Percentiles rank a stretch among this genome's conserved stretches.
phyloP scores from a whole-genome alignment of 2,329 filamentous ascomycete genomes.

The Akanthomyces muscarius region DNA sequence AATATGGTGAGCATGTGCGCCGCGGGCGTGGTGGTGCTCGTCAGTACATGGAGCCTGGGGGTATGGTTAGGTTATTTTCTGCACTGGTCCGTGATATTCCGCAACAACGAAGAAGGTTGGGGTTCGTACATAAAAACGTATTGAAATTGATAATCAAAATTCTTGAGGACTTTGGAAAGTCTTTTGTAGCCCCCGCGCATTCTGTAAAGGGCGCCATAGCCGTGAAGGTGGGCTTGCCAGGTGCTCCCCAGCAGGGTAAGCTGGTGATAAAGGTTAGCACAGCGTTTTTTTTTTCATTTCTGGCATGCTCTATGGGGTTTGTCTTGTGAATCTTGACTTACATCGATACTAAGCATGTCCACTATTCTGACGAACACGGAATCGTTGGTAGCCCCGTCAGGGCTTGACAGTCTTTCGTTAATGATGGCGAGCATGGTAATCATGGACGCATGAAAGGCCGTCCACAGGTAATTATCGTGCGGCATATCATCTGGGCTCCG shows the following conservation, averaged over 20 bases:
- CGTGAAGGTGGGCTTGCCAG: conserved; percentile 13
- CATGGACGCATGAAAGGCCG: conserved; percentile 8
- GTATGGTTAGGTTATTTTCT: not conserved
- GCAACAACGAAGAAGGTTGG: no score
- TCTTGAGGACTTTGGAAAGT: not conserved
- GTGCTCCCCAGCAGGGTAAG: conserved; percentile 4
- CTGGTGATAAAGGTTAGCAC: not conserved
- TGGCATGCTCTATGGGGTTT: no score
- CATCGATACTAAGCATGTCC: conserved; percentile 10
- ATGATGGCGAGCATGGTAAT: not conserved
- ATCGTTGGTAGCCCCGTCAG: not conserved
- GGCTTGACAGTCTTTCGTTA: conserved; percentile 5
- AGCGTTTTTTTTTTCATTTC: no score
- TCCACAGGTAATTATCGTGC: conserved; percentile 4
- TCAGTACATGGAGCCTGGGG: conserved; percentile 1
- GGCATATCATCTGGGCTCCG: conserved; percentile 10
- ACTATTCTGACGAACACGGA: conserved; percentile 10
- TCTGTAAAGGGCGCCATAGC: conserved; percentile 7
- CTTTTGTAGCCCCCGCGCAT: conserved; percentile 12
- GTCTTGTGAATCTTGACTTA: not conserved
- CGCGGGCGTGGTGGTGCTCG: conserved; percentile 12
- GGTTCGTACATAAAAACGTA: conserved; percentile 5
- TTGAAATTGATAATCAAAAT: conserved; percentile 5
- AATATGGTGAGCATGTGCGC: conserved; percentile 4
- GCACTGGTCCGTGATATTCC: not conserved